Conservation (phyloP, 1,284 basidiomycete species). For the Porogramme epimiltina region DNA sequence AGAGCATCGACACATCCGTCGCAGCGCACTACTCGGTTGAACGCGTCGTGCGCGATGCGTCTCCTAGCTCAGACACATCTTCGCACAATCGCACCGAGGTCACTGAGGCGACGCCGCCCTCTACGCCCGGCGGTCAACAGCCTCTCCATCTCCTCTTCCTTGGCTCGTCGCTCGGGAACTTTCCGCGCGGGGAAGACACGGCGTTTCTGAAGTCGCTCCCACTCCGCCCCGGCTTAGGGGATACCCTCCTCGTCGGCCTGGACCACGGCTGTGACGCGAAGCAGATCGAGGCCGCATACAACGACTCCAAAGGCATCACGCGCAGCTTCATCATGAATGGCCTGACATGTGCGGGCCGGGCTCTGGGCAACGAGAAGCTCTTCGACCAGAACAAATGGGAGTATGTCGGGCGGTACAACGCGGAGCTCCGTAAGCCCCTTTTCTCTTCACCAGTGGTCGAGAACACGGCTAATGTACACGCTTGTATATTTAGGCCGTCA, state of each 20-base stretch:
- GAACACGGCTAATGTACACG: not conserved
- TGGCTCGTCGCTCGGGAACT: constrained; percentile 96
- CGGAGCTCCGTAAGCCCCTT: constrained; percentile 58
- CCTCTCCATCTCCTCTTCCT: constrained; percentile 89
- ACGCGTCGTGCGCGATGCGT: constrained; percentile 28
- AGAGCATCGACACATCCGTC: constrained; percentile 16
- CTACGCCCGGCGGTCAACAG: constrained; percentile 38
- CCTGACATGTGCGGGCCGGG: constrained; percentile 62
- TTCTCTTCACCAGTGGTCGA: not conserved
- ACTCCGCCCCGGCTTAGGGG: constrained; percentile 69
- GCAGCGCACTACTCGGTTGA: constrained; percentile 22
- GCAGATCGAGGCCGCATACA: constrained; percentile 80
- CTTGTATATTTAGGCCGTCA: constrained; percentile 63
- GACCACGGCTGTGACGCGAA: constrained; percentile 79
- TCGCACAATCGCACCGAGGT: constrained; percentile 28
- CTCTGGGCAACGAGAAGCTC: constrained; percentile 60
- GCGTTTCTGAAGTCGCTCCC: constrained; percentile 82
- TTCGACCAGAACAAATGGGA: constrained; percentile 79
- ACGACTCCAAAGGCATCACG: constrained; percentile 82
- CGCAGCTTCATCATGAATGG: constrained; percentile 91
- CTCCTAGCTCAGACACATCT: constrained; percentile 37
- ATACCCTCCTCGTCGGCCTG: constrained; percentile 80
- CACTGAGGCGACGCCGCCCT: constrained; percentile 38
- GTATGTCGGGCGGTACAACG: constrained; percentile 83
- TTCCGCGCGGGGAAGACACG: constrained; percentile 72